Evolutionary conservation across 805 yeast species (phyloP).

Genomic region (Myxozyma udenii): DNA sequence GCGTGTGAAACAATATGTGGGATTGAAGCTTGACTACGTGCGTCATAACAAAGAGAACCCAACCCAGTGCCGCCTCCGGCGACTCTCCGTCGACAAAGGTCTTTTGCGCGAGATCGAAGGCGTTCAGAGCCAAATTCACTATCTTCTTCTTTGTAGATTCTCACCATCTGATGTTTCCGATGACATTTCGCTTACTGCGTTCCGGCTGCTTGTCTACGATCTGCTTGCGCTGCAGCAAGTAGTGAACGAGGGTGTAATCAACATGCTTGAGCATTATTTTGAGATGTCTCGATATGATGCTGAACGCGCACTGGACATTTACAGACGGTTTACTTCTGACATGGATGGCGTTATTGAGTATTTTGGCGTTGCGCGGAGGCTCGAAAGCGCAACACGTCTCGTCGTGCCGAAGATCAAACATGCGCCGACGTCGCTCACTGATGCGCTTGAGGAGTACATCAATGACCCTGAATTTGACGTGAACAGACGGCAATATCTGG

Average conservation of each 20-base stretch:
- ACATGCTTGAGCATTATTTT: slow-evolving; percentile 87
- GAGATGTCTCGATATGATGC: slow-evolving; percentile 88
- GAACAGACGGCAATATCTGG: slow-evolving; percentile 72
- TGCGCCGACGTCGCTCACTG: slow-evolving; percentile 90
- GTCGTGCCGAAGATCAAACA: slow-evolving; percentile 95
- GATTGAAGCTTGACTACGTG: slow-evolving; percentile 69
- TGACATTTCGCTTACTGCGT: slow-evolving; percentile 79
- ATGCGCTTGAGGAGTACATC: slow-evolving; percentile 82
- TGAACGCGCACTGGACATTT: slow-evolving; percentile 76
- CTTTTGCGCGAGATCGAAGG: slow-evolving; percentile 79
- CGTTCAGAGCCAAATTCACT: slow-evolving; percentile 76
- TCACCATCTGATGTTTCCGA: slow-evolving; percentile 77
- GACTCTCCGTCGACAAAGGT: slow-evolving; percentile 69
- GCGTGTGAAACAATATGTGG: slow-evolving; percentile 67
- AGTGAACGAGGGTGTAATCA: slow-evolving; percentile 92
- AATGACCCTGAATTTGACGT: slow-evolving; percentile 80
- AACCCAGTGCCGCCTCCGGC: slow-evolving; percentile 52
- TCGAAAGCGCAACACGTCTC: slow-evolving; percentile 80
- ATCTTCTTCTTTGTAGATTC: slow-evolving; percentile 69
- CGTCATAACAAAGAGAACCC: slow-evolving; percentile 46
- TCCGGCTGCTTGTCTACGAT: slow-evolving; percentile 86
- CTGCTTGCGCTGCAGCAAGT: slow-evolving; percentile 81
- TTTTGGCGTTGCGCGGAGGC: slow-evolving; percentile 81
- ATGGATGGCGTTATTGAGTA: slow-evolving; percentile 86
- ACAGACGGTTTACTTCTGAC: slow-evolving; percentile 78